Conservation (phyloP, 2,329 filamentous ascomycete species). For the Nigrospora osmanthi region DNA sequence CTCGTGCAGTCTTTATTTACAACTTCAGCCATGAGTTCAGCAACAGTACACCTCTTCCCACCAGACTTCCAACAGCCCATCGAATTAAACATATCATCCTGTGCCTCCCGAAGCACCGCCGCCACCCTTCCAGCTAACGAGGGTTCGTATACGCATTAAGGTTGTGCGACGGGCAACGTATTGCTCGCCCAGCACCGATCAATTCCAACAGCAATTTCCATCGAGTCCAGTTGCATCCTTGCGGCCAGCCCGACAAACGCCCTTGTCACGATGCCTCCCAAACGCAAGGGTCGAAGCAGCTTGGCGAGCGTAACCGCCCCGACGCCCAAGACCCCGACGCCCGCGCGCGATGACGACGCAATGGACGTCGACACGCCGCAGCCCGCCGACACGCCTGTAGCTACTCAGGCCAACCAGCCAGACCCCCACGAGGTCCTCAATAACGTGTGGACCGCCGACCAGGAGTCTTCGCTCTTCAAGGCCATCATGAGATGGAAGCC, state of each 20-base stretch:
- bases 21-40: no score
- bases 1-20: no score
- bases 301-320: constrained; percentile 39
- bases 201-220: no score
- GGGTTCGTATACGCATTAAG: no score
- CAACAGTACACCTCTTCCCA: no score
- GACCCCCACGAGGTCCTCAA: constrained; percentile 33
- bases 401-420: constrained; percentile 26
- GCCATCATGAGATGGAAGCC: constrained; percentile 92
- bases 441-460: constrained; percentile 90
- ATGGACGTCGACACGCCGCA: constrained; percentile 29
- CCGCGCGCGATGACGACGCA: constrained; percentile 40
- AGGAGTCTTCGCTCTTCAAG: constrained; percentile 88
- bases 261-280: constrained; percentile 51
- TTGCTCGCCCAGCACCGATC: no score
- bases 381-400: constrained; percentile 20
- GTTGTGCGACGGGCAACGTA: no score
- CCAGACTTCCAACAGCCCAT: no score
- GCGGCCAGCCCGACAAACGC: background rate
- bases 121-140: no score
- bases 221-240: no score
- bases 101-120: no score
- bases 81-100: no score
- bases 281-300: constrained; percentile 56
- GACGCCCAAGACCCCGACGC: constrained; percentile 40